A percentile compares a stretch with the other conserved stretches of the same genome.
Conservation (phyloP, 257 asterid species). For the Solanum bukasovii region DNA sequence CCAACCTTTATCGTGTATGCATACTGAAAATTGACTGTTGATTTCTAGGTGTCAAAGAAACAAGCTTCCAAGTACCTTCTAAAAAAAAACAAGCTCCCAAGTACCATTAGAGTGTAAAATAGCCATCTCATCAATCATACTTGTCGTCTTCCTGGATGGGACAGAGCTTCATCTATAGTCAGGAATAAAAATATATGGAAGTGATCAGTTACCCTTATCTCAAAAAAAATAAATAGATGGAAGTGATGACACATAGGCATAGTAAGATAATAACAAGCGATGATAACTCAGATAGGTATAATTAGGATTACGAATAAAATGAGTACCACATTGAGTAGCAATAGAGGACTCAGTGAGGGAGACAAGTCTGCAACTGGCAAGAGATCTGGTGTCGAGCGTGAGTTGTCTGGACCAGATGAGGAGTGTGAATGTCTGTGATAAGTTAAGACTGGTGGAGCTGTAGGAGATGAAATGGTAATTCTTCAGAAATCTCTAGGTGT, state of each 20-base stretch:
- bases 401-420: background rate
- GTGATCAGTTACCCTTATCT: background rate
- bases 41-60: background rate
- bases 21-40: background rate
- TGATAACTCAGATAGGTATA: background rate
- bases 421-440: background rate
- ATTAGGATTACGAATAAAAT: background rate
- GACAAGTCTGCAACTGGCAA: background rate
- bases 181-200: background rate
- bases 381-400: background rate
- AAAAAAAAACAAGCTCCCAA: background rate
- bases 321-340: background rate
- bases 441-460: background rate
- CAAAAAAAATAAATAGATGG: background rate
- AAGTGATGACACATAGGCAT: background rate
- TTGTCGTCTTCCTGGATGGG: background rate
- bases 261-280: background rate
- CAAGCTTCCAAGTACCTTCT: background rate
- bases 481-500: background rate
- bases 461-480: background rate
- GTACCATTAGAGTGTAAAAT: background rate
- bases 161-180: background rate
- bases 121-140: background rate
- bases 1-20: background rate
- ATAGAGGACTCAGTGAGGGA: background rate